Evolutionary conservation across 179 eudicot genomes (phyloP).

Genomic region (Dionaea muscipula): DNA sequence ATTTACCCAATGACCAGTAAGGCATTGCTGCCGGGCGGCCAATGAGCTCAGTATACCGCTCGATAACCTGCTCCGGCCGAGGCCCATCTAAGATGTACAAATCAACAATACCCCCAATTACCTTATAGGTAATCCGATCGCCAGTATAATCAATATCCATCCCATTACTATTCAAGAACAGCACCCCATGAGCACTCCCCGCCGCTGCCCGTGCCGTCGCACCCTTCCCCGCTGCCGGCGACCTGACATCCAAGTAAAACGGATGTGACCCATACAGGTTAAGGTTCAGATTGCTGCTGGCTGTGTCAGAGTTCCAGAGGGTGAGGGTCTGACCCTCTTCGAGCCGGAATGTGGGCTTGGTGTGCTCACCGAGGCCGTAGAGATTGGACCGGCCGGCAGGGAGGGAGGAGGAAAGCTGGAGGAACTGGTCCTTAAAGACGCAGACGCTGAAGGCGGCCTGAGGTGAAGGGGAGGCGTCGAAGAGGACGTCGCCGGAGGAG

Average conservation of each 20-base stretch:
- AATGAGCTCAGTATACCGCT: conserved; percentile 46
- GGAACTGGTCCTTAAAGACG: conserved; percentile 58
- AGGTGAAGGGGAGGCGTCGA: conserved; percentile 24
- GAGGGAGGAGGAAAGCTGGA: conserved; percentile 48
- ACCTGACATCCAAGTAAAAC: conserved; percentile 59
- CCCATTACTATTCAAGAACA: conserved; percentile 53
- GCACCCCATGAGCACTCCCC: conserved; percentile 34
- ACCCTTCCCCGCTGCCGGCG: neutral
- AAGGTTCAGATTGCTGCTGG: conserved; percentile 25
- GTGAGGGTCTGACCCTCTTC: conserved; percentile 55
- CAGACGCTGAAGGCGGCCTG: conserved; percentile 22
- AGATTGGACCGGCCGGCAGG: conserved; percentile 38
- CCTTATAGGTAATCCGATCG: conserved; percentile 44
- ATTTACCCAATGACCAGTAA: conserved; percentile 59
- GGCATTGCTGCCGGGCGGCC: conserved; percentile 68
- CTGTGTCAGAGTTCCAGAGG: conserved; percentile 53
- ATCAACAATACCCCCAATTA: conserved; percentile 56
- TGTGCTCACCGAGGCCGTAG: conserved; percentile 80
- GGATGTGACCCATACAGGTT: conserved; percentile 83
- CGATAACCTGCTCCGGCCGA: conserved; percentile 33
- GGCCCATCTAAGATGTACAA: conserved; percentile 45
- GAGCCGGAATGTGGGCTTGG: conserved; percentile 42
- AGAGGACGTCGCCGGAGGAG: conserved; percentile 45
- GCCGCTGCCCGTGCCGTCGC: conserved; percentile 16
- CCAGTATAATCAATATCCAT: conserved; percentile 59